Evolutionary conservation across 352 stramenopile species (phyloP).

Genomic region (Elongisporangium anandrum): DNA sequence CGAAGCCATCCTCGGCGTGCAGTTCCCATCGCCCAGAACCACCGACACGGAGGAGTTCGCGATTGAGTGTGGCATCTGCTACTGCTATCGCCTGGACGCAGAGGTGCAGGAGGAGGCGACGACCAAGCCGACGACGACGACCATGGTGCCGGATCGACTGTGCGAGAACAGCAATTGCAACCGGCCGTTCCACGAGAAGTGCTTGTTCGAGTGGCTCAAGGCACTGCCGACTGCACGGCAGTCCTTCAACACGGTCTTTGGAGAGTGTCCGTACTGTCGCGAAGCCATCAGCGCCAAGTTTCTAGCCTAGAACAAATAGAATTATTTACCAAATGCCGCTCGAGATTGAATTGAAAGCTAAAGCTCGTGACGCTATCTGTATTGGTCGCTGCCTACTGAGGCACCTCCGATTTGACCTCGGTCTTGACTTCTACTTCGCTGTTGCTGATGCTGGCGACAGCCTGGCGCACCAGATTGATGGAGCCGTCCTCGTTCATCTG

Average conservation of each 20-base stretch:
- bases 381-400: not conserved
- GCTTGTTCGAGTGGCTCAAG: slow-evolving; percentile 88
- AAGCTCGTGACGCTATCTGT: slow-evolving; percentile 1
- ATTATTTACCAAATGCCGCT: slow-evolving; percentile 8
- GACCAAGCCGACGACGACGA: slow-evolving; percentile 2
- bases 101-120: slow-evolving; percentile 11
- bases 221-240: slow-evolving; percentile 82
- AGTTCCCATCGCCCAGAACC: slow-evolving; percentile 53
- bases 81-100: slow-evolving; percentile 68
- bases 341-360: slow-evolving; percentile 4
- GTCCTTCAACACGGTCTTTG: slow-evolving; percentile 89
- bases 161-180: slow-evolving; percentile 86
- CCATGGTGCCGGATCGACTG: slow-evolving; percentile 69
- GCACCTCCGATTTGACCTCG: slow-evolving; percentile 14
- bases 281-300: slow-evolving; percentile 84
- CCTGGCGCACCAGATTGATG: slow-evolving; percentile 47
- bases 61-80: slow-evolving; percentile 88
- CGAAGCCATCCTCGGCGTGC: slow-evolving; percentile 47
- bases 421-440: slow-evolving; percentile 5
- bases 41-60: slow-evolving; percentile 62
- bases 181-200: slow-evolving; percentile 84
- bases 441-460: not conserved
- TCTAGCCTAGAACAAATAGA: slow-evolving; percentile 18
- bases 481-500: slow-evolving; percentile 59
- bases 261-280: slow-evolving; percentile 87